Base-by-base conservation (phyloP, 768 basidiomycete species). In the Mycena indigotica region DNA sequence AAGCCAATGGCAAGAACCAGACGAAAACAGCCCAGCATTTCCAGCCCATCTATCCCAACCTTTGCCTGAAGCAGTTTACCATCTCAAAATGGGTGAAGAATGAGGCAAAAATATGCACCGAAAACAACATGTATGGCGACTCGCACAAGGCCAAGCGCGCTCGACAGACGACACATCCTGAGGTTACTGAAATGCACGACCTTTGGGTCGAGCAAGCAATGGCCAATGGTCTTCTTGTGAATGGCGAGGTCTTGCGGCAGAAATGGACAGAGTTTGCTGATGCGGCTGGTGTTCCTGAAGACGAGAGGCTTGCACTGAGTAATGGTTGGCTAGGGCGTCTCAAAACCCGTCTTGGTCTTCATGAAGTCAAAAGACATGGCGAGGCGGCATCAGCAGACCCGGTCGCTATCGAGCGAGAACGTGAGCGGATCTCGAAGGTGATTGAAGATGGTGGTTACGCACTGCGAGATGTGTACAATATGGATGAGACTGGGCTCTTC, bases 261-360 rank as follows among this genome's bases (percentile, higher is more conserved):
- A 76, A 78, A 59, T 76, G 72, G 69, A 65, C 13, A 3, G 1
- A 2, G 2, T 78, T 78, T 70, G 72, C 72, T 3, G 66, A 75
- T 15, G 53, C 69, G 28, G 64, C 28, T 38, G 63, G 69, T 0
- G 53, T 79, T 39, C 72, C 70, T 1, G 29, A 67, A 2, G 72
- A 78, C 13, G 68, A 77, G 5, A 28, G 62, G 1, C 58, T 78
- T 4, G 66, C 51, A 1, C 54, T 77, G 16, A 77, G 73, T 41
- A 55, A 73, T 28, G 73, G 76, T 3, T 80, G 74, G 73, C 52
- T 75, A 50, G 53, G 28, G 10, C 25, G 12, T 0, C 68, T 70
- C 48, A 73, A 75, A 58, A 58, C 52, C 2, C 23, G 66, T 28
- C 55, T 63, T 60, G 61, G 65, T 2, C 62, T 75, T 54, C 62